Evolutionary conservation across 1,284 basidiomycete genomes (phyloP), one percentile per base, ranked within the genome.

Genomic region (Lentinula novae-zelandiae): DNA sequence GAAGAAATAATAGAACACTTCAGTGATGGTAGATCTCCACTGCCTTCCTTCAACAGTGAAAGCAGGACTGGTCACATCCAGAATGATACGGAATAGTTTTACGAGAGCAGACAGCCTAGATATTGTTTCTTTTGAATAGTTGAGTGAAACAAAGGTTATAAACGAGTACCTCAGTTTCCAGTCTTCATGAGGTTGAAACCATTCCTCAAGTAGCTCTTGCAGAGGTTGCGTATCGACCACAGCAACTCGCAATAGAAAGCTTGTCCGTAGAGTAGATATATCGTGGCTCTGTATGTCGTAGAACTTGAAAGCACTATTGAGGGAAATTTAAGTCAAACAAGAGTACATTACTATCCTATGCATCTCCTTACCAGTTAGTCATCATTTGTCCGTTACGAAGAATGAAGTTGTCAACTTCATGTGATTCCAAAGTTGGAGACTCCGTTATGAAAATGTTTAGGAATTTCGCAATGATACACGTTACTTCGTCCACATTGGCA

Each of bases 361-460:
- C 27, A 27, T 27, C 27, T 4, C 27, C 78, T 60, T 68, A 89
- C 89, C 87, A 88, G 44, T 73, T 71, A 46, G 79, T 78, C 20
- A 90, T 73, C 20, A 82, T 70, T 40, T 72, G 69, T 15, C 81
- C 83, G 64, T 89, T 89, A 38, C 81, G 79, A 46, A 89, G 68
- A 27, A 89, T 79, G 67, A 90, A 88, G 68, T 88, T 87, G 65
- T 89, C 87, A 2, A 87, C 76, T 70, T 89, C 88, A 64, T 86
- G 81, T 0, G 81, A 68, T 66, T 87, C 85, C 51, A 90, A 69
- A 42, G 83, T 77, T 0, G 82, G 77, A 0, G 85, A 79, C 46
- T 86, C 80, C 49, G 77, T 80, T 38, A 86, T 70, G 65, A 89
- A 85, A 12, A 78, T 71, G 62, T 81, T 74, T n/a, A 90, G 67